phyloP scores from a whole-genome alignment of 768 basidiomycete species.

The Ramaria sp. region DNA sequence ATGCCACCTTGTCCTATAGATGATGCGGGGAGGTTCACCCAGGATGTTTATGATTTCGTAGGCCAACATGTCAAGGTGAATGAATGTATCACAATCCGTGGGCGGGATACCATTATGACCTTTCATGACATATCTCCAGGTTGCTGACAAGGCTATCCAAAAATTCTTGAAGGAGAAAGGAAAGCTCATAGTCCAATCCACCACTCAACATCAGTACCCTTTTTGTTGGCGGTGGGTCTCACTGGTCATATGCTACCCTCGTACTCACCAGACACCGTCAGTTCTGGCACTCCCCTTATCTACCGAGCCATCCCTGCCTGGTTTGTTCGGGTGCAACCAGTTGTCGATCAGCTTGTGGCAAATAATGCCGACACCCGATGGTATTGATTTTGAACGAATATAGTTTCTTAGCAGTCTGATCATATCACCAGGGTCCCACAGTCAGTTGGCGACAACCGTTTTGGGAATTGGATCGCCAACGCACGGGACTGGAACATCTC shows the following conservation, averaged over 20 bases:
- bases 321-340: conserved; percentile 85
- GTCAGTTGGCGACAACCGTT: conserved; percentile 79
- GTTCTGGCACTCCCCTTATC: conserved; percentile 90
- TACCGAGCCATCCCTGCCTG: conserved; percentile 94
- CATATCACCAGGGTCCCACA: conserved; percentile 71
- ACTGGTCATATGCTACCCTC: neutral
- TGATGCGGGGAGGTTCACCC: conserved; percentile 79
- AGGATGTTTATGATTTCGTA: conserved; percentile 80
- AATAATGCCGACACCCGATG: conserved; percentile 90
- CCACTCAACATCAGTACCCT: conserved; percentile 85
- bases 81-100: neutral
- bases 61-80: conserved; percentile 84
- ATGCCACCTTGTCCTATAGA: conserved; percentile 96
- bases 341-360: conserved; percentile 76
- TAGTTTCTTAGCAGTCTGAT: neutral
- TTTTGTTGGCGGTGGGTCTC: conserved; percentile 86
- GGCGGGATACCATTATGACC: no score
- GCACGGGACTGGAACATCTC: conserved; percentile 99
- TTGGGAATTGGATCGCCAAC: conserved; percentile 95
- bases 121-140: conserved; percentile 31
- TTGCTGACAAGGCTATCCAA: conserved; percentile 90
- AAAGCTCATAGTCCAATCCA: conserved; percentile 79
- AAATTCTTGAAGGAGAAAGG: conserved; percentile 82
- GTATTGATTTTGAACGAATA: conserved; percentile 26
- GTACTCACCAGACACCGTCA: conserved; percentile 17